phyloP scores from a whole-genome alignment of 306 rosid genomes.

The Erythrophleum fordii region DNA sequence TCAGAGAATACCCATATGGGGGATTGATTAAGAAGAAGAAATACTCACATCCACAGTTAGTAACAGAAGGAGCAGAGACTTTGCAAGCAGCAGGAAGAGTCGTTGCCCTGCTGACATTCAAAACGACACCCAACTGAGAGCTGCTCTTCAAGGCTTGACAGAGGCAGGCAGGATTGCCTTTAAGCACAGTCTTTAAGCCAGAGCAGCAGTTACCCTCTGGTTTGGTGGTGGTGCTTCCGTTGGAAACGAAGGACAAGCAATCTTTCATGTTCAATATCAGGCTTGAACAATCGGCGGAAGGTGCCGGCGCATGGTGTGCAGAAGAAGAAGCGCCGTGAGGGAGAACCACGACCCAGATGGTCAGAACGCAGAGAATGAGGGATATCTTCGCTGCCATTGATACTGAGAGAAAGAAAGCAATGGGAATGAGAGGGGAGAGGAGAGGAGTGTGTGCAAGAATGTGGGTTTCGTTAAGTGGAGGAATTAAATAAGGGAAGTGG shows the following conservation, averaged over 20 bases:
- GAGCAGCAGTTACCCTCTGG: constrained; percentile 78
- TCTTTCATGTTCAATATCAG: constrained; percentile 76
- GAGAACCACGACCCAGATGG: constrained; percentile 25
- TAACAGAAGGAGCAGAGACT: constrained; percentile 74
- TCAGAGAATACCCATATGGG: background rate
- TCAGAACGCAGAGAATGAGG: constrained; percentile 22
- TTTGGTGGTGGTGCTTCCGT: constrained; percentile 67
- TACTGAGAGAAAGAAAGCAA: background rate
- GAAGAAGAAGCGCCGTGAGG: constrained; percentile 37
- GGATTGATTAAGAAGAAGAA: background rate
- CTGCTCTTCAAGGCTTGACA: constrained; percentile 88
- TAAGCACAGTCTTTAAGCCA: constrained; percentile 85
- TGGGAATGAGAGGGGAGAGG: background rate
- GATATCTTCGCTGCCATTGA: constrained; percentile 53
- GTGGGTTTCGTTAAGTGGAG: background rate
- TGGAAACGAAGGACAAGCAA: constrained; percentile 84
- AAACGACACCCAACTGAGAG: constrained; percentile 80
- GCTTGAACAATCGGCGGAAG: constrained; percentile 71
- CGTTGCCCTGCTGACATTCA: constrained; percentile 81
- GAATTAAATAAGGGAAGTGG: constrained; percentile 35
- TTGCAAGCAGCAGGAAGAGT: constrained; percentile 91
- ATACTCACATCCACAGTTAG: constrained; percentile 77
- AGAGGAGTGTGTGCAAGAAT: background rate
- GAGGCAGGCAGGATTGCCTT: constrained; percentile 72
- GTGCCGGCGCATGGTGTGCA: constrained; percentile 64